Conservation (phyloP, 2,329 filamentous ascomycete species). For the Drechslerella coelobrocha region DNA sequence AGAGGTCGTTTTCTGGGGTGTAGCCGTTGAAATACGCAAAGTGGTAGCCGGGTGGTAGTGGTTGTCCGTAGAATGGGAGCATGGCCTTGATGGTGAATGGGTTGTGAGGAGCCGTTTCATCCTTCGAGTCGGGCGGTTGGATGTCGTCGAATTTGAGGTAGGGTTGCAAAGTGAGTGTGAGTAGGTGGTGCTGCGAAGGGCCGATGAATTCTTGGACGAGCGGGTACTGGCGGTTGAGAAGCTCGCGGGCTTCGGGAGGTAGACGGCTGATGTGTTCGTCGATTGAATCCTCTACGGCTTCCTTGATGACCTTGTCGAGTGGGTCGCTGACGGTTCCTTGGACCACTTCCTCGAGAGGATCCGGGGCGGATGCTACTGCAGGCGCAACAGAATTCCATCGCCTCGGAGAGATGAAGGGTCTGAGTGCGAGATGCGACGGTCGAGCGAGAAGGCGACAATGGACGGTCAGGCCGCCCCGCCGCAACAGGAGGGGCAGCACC, state of each 20-base stretch:
- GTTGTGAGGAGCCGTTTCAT: constrained; percentile 53
- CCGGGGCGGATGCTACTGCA: not conserved
- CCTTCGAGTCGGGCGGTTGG: constrained; percentile 4
- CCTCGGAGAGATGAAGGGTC: constrained; percentile 3
- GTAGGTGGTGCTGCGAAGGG: constrained; percentile 69
- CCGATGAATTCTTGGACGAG: constrained; percentile 66
- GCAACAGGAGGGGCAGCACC: constrained; percentile 37
- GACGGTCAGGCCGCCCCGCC: constrained; percentile 22
- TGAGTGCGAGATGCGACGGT: not conserved
- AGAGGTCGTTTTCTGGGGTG: constrained; percentile 67
- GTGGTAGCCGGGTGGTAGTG: constrained; percentile 72
- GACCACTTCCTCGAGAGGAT: not conserved
- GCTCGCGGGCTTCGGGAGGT: constrained; percentile 63
- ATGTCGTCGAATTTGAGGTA: constrained; percentile 38
- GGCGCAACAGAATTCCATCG: constrained; percentile 18
- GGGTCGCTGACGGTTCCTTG: not conserved
- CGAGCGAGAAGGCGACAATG: constrained; percentile 23
- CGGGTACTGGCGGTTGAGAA: constrained; percentile 56
- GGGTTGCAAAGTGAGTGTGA: constrained; percentile 67
- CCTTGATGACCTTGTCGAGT: constrained; percentile 46
- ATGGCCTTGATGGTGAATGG: constrained; percentile 56
- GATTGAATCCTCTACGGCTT: constrained; percentile 45
- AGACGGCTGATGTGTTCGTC: constrained; percentile 57
- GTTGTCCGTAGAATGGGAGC: constrained; percentile 53
- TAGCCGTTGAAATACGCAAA: constrained; percentile 85